Conservation (phyloP, 108 stramenopile species). For the Cyclotella baltica region DNA sequence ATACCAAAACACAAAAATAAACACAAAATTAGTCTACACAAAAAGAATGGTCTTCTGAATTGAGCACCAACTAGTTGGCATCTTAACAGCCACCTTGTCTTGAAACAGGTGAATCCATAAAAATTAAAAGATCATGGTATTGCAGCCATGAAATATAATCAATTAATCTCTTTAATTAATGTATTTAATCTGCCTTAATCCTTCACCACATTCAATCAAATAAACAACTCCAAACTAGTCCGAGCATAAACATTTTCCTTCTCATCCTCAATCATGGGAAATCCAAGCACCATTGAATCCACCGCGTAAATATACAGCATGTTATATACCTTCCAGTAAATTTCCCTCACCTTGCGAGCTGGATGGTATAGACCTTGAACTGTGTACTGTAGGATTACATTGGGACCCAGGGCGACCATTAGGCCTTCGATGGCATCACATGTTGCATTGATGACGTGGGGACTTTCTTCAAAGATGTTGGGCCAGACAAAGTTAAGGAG, state of each 20-base stretch:
- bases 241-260: slow-evolving; percentile 88
- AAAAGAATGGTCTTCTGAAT: no score
- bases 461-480: slow-evolving; percentile 97
- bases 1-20: no score
- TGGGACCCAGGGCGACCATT: slow-evolving; percentile 94
- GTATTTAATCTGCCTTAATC: no score
- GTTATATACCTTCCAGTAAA: slow-evolving; percentile 99
- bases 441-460: slow-evolving; percentile 98
- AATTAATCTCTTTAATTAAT: no score
- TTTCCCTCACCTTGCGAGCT: slow-evolving; percentile 97
- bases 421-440: slow-evolving; percentile 98
- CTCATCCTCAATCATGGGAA: slow-evolving; percentile 91
- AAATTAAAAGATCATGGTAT: no score
- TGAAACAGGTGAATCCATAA: no score
- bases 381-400: slow-evolving; percentile 91
- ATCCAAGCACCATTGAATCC: slow-evolving; percentile 94
- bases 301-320: slow-evolving; percentile 96
- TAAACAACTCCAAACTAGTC: slow-evolving; percentile 94
- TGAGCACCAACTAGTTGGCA: no score
- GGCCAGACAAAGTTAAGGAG: slow-evolving; percentile 99
- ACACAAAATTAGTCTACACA: no score
- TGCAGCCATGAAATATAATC: no score
- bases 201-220: slow-evolving; percentile 57
- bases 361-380: slow-evolving; percentile 98
- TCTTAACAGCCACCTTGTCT: no score